Evolutionary conservation across 345 rosid genomes (phyloP).

Genomic region (Ceriops decandra): DNA sequence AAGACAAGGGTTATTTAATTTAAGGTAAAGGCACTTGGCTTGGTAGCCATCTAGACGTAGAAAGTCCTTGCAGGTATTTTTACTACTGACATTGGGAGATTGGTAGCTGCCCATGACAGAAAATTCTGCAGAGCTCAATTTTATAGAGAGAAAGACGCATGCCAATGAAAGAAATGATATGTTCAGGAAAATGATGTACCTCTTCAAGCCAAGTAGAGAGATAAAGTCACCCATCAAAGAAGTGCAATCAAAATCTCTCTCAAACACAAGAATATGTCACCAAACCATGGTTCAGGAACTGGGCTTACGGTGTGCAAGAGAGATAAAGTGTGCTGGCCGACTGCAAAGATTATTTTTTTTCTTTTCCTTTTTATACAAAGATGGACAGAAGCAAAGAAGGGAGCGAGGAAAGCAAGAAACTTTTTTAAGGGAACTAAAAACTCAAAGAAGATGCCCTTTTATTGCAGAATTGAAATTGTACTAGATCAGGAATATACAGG

Average conservation of each 20-base stretch:
- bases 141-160: constrained; percentile 26
- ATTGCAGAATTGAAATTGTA: not conserved
- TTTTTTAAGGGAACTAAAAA: not conserved
- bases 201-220: constrained; percentile 15
- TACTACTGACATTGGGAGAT: constrained; percentile 19
- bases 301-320: not conserved
- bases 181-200: constrained; percentile 34
- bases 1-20: constrained; percentile 40
- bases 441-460: not conserved
- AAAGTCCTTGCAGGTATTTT: constrained; percentile 32
- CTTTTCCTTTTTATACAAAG: not conserved
- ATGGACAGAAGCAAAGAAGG: not conserved
- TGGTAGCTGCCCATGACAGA: constrained; percentile 15
- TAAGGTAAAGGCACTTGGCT: constrained; percentile 34
- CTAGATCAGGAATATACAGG: not conserved
- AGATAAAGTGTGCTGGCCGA: not conserved
- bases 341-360: no score
- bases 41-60: constrained; percentile 35
- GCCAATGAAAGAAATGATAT: constrained; percentile 39
- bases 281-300: constrained; percentile 12
- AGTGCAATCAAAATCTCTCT: constrained; percentile 8
- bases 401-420: not conserved
- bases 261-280: not conserved
- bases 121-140: constrained; percentile 17
- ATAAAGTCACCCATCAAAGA: constrained; percentile 26